phyloP scores from a whole-genome alignment of 2,329 filamentous ascomycete genomes.

The Diaporthe citriasiana region DNA sequence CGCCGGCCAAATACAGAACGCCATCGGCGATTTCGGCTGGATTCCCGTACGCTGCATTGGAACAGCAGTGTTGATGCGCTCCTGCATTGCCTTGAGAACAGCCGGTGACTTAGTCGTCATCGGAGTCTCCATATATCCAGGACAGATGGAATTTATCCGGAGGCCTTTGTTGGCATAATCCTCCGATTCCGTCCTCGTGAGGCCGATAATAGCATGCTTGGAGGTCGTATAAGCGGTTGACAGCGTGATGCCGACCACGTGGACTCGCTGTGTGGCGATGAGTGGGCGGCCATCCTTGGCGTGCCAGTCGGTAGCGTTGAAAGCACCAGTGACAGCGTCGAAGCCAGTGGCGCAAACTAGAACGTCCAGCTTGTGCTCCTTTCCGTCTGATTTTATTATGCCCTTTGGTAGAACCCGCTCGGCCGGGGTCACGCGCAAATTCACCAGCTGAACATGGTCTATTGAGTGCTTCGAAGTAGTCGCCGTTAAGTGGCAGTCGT shows the following conservation, averaged over 20 bases:
- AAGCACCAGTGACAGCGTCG: conserved; percentile 46
- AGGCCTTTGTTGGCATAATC: conserved; percentile 58
- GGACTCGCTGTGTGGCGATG: conserved; percentile 43
- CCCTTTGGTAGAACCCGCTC: conserved; percentile 48
- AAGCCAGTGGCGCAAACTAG: conserved; percentile 54
- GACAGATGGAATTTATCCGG: conserved; percentile 55
- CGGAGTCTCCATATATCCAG: conserved; percentile 51
- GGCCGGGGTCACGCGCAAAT: conserved; percentile 42
- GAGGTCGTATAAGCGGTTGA: conserved; percentile 50
- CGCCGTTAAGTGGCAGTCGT: conserved; percentile 58
- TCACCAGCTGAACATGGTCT: conserved; percentile 55
- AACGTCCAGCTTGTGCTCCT: conserved; percentile 49
- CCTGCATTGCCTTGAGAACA: conserved; percentile 24
- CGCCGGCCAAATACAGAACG: conserved; percentile 58
- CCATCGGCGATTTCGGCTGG: conserved; percentile 70
- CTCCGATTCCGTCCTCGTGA: conserved; percentile 56
- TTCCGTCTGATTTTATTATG: conserved; percentile 46
- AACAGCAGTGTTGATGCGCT: conserved; percentile 15
- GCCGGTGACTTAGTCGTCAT: conserved; percentile 41
- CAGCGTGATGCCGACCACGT: conserved; percentile 51
- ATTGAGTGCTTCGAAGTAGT: conserved; percentile 58
- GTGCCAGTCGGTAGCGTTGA: conserved; percentile 41
- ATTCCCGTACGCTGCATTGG: conserved; percentile 39
- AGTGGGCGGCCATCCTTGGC: conserved; percentile 43
- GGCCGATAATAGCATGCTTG: conserved; percentile 55